Base-by-base conservation (phyloP, 2,329 filamentous ascomycete genomes). In the Pseudocercospora cruenta region DNA sequence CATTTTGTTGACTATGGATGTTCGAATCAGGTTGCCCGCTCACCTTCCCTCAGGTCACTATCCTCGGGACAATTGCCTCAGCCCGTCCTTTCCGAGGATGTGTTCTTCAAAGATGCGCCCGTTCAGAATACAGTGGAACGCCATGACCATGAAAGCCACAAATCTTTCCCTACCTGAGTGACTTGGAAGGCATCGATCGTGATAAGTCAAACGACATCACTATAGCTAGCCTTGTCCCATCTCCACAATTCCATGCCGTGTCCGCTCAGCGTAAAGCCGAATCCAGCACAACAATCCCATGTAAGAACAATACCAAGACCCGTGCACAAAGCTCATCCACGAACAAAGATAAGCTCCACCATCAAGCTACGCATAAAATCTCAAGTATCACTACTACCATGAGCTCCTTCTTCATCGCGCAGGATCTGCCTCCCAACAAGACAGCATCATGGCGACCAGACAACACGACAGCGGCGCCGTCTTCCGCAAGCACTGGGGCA, bases 391-490 rank as follows among this genome's bases (percentile, higher is more conserved):
- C 2, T 4, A 14, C 14, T 26, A 16, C 53, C 26, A 33, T n/a
- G 14, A 33, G 1, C 22, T 21, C 2, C 39, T 8, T 24, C 55
- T 26, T 22, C 33, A 36, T 58, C 55, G 19, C 55, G 14, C 53
- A 28, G 53, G 28, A 19, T 55, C 53, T n/a, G 24, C 53, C 26
- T 19, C 22, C 14, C n/a, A 9, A 31, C 47, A 14, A 24, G 14
- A 19, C 31, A 36, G 31, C 55, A 58, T 19, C 55, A 58, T 58
- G 55, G 55, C 55, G 55, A 58, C 55, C 31, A 58, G 36, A 43
- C 16, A 36, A n/a, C 55, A 58, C 55, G 55, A 58, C 31, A 58
- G 55, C 55, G 55, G 55, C 24, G 55, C 55, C 28, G 19, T 58
- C 16, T 58, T 36, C 31, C 55, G 55, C 55, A 58, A 36, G 10